A percentile compares a stretch with the other conserved stretches of the same genome.
These are phyloP conservation scores for Protomyces gravidus DNA, from an alignment of 1,139 yeast genomes.

Conservation along the genomic window DNA sequence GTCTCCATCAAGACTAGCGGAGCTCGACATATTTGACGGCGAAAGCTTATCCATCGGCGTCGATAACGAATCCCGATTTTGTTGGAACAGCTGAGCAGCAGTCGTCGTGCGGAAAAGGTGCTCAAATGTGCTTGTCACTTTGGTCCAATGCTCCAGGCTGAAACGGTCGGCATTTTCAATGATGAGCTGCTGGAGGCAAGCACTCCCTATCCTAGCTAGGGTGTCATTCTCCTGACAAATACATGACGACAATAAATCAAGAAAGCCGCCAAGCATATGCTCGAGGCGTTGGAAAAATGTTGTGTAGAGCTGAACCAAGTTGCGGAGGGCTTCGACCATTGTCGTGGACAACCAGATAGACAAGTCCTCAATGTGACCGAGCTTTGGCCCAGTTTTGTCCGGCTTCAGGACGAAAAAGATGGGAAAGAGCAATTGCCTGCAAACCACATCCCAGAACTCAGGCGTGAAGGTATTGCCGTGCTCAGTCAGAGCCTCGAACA, in stretches of 20 bases:
- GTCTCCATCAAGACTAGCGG: conserved; percentile 33
- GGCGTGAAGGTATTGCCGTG: conserved; percentile 72
- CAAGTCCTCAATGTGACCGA: conserved; percentile 68
- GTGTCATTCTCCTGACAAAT: conserved; percentile 96
- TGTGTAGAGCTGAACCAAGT: conserved; percentile 75
- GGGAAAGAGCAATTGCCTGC: conserved; percentile 77
- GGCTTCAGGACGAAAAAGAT: conserved; percentile 75
- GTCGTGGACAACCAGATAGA: conserved; percentile 97
- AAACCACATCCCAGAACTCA: conserved; percentile 77
- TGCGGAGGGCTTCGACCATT: conserved; percentile 86
- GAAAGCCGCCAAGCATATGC: conserved; percentile 68
- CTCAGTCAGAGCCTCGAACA: conserved; percentile 75
- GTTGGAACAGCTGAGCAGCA: conserved; percentile 68
- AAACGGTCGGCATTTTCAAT: conserved; percentile 70
- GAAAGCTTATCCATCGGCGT: conserved; percentile 35
- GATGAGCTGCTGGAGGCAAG: conserved; percentile 75
- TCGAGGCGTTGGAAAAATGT: conserved; percentile 73
- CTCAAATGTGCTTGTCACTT: conserved; percentile 59
- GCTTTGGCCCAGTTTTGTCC: conserved; percentile 67
- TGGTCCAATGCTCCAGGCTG: conserved; percentile 65
- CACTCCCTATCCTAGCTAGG: conserved; percentile 87
- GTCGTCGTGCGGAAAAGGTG: conserved; percentile 74
- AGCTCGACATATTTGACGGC: conserved; percentile 32
- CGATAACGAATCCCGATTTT: conserved; percentile 31
- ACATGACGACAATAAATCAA: conserved; percentile 74